Conservation (phyloP, 768 basidiomycete species). For the Sporobolomyces phaffii region DNA sequence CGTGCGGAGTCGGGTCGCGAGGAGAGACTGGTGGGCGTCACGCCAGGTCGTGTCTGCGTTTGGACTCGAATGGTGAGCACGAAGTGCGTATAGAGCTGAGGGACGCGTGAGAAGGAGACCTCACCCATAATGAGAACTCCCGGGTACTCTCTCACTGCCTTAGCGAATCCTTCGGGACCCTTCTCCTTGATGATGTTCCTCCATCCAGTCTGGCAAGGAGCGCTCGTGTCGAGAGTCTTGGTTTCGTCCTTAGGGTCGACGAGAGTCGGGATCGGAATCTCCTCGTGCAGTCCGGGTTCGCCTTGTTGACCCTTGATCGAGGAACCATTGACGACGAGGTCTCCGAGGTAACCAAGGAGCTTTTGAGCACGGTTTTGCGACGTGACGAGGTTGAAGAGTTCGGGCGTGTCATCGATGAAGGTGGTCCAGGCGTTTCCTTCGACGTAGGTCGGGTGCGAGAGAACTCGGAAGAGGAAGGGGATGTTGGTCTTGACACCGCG, state of each 20-base stretch:
- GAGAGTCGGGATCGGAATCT: constrained; percentile 74
- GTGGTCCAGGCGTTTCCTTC: constrained; percentile 98
- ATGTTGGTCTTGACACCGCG: constrained; percentile 89
- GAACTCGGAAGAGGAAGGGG: constrained; percentile 94
- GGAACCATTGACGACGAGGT: constrained; percentile 94
- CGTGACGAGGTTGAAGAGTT: constrained; percentile 95
- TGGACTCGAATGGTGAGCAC: too few species aligned
- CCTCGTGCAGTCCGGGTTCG: constrained; percentile 86
- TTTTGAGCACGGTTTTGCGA: constrained; percentile 98
- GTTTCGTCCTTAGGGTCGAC: constrained; percentile 67
- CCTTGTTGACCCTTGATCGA: constrained; percentile 94
- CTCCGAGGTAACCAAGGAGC: constrained; percentile 90
- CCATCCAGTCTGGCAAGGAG: constrained; percentile 87
- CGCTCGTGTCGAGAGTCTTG: constrained; percentile 67
- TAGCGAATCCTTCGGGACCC: constrained; percentile 96
- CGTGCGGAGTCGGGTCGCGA: constrained; percentile 92
- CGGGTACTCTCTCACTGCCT: constrained; percentile 91
- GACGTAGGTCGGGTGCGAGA: constrained; percentile 94
- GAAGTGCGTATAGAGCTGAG: too few species aligned
- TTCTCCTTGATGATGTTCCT: constrained; percentile 97
- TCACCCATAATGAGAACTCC: constrained; percentile 82
- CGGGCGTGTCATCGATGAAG: constrained; percentile 99
- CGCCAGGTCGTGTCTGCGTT: constrained; percentile 84
- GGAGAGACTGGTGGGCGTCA: constrained; percentile 94
- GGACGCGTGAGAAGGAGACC: not conserved